A percentile compares a stretch with the other conserved stretches of the same genome.
phyloP scores from a whole-genome alignment of 148 eudicot genomes.

The Nyssa sinensis region DNA sequence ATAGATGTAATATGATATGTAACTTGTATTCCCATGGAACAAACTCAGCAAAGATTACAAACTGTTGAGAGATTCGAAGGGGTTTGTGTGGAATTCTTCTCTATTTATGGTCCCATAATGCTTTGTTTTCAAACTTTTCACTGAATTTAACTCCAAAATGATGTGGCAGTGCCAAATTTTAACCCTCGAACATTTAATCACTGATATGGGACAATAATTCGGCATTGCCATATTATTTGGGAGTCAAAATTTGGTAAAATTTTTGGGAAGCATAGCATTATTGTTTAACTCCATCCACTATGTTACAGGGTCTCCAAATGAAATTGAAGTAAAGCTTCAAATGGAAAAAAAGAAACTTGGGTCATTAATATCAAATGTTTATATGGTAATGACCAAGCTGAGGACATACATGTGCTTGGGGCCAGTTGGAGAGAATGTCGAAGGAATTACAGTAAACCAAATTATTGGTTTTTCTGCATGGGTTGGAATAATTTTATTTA shows the following conservation, averaged over 20 bases:
- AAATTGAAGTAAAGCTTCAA: neutral
- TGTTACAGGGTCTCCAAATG: neutral
- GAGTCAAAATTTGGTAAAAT: no score
- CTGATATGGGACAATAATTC: no score
- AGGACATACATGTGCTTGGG: neutral
- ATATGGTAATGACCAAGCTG: neutral
- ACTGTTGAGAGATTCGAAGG: neutral
- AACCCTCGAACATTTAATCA: no score
- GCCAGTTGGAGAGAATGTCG: neutral
- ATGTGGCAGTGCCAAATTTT: no score
- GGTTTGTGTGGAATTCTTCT: neutral
- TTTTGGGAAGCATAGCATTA: no score
- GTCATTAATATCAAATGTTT: neutral
- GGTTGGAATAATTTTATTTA: no score
- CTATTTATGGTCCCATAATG: no score
- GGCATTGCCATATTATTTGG: no score
- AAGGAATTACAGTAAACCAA: neutral
- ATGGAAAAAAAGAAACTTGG: neutral
- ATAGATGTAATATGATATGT: neutral
- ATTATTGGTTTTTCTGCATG: neutral
- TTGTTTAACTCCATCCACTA: neutral
- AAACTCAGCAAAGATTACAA: conserved; percentile 6
- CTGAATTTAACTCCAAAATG: no score
- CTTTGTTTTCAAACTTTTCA: no score
- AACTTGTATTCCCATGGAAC: neutral